Percentiles rank a stretch among this genome's conserved stretches.
Evolutionary conservation across 345 rosid species (phyloP).

Genomic region (Brassica napus): Da-Ae NC_063450.1:52637501-52638000

Average conservation of each 20-base stretch:
- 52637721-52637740: background rate
- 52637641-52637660: constrained; percentile 17
- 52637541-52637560: background rate
- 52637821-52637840: constrained; percentile 33
- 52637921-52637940: background rate
- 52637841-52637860: constrained; percentile 30
- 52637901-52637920: background rate
- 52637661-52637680: background rate
- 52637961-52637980: constrained; percentile 2
- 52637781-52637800: constrained; percentile 30
- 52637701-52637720: constrained; percentile 2
- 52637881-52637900: constrained; percentile 13
- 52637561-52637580: background rate
- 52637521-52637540: background rate
- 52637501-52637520: background rate
- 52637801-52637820: constrained; percentile 31
- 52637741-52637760: background rate
- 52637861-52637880: constrained; percentile 34
- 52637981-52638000: background rate
- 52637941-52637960: background rate
- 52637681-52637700: constrained; percentile 31
- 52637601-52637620: constrained; percentile 15
- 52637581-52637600: background rate
- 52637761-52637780: background rate
- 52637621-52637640: background rate